Evolutionary conservation across 306 rosid genomes (phyloP).

Genomic region (Corylus heterophylla): DNA sequence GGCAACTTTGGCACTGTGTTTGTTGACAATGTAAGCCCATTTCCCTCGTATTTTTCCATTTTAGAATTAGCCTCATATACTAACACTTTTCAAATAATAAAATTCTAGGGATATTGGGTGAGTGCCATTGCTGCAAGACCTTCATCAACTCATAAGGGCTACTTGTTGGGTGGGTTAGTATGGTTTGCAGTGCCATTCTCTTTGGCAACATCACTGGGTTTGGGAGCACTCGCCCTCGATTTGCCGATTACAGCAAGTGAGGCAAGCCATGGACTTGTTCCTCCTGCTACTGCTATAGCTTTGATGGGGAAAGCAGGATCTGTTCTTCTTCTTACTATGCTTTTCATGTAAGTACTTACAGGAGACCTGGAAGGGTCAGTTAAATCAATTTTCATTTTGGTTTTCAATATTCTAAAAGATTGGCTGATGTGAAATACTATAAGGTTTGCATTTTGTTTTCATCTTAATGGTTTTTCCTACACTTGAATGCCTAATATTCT

Average conservation of each 20-base stretch:
- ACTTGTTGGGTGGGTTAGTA: slow-evolving; percentile 90
- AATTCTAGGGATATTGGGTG: slow-evolving; percentile 89
- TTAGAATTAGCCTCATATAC: background rate
- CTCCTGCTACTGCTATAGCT: slow-evolving; percentile 95
- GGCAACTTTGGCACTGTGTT: slow-evolving; percentile 95
- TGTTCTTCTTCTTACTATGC: slow-evolving; percentile 88
- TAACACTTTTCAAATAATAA: slow-evolving; percentile 19
- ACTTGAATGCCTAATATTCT: background rate
- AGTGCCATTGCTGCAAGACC: slow-evolving; percentile 97
- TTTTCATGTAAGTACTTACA: slow-evolving; percentile 60
- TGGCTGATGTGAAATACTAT: background rate
- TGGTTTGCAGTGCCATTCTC: slow-evolving; percentile 99
- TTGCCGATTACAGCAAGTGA: slow-evolving; percentile 71
- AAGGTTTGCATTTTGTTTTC: background rate
- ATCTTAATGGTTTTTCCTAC: slow-evolving; percentile 8
- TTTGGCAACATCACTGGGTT: slow-evolving; percentile 84
- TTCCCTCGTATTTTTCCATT: slow-evolving; percentile 12
- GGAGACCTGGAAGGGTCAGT: too few relatives aligned
- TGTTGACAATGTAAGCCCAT: slow-evolving; percentile 80
- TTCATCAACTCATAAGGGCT: slow-evolving; percentile 93
- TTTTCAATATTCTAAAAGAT: background rate
- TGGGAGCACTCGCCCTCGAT: slow-evolving; percentile 96
- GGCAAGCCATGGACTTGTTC: slow-evolving; percentile 86
- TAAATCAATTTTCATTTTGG: background rate
- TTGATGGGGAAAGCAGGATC: slow-evolving; percentile 97